Conservation (phyloP, 768 basidiomycete genomes). For the Leccinum sublutescens region DNA sequence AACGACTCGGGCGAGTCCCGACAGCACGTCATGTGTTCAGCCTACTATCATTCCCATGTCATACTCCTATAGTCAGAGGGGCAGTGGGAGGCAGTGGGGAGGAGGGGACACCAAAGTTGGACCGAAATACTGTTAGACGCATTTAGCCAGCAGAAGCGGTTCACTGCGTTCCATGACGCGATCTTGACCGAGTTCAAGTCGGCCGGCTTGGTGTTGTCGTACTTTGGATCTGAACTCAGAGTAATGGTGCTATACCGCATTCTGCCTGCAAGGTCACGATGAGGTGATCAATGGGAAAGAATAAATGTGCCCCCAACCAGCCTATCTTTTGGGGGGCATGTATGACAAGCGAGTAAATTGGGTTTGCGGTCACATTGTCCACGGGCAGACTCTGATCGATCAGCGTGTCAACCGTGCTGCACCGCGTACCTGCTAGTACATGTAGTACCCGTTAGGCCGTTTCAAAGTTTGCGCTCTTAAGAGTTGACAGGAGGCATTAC, state of each 20-base stretch:
- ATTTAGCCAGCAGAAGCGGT: neutral
- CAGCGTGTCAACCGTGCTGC: neutral
- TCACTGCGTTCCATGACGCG: neutral
- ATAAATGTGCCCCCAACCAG: neutral
- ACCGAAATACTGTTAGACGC: neutral
- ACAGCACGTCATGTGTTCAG: neutral
- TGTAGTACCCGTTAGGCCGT: neutral
- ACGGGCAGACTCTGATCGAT: slow-evolving; percentile 1
- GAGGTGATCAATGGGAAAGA: neutral
- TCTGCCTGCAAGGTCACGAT: neutral
- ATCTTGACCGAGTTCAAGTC: too few species aligned
- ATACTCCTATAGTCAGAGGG: neutral
- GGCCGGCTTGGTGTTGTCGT: neutral
- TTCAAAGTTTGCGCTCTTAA: neutral
- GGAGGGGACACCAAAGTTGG: neutral
- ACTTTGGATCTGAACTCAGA: neutral
- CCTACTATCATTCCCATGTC: neutral
- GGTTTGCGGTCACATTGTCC: neutral
- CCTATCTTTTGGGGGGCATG: slow-evolving; percentile 1
- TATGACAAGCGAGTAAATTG: neutral
- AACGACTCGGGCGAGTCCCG: neutral
- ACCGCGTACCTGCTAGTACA: neutral
- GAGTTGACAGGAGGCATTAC: neutral
- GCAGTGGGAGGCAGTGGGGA: neutral
- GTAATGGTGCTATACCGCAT: neutral